Conservation (phyloP, 2,329 filamentous ascomycete species). For the Hirsutella thompsonii region DNA sequence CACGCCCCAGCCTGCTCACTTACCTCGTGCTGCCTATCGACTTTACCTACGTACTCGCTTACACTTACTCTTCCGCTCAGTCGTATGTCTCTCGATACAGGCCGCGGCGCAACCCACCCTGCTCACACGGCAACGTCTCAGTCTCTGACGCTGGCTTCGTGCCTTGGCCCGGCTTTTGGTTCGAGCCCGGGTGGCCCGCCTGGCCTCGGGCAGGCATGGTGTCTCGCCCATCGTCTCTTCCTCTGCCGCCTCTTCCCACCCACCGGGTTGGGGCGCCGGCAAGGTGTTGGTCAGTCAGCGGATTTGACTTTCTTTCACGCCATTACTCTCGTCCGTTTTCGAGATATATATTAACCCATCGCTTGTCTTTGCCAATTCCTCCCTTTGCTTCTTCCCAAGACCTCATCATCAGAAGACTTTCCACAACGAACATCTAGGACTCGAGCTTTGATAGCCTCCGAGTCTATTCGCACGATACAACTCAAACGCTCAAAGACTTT, state of each 20-base stretch:
- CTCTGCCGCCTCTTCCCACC: neutral
- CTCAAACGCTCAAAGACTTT: too few relatives aligned
- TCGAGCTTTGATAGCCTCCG: too few relatives aligned
- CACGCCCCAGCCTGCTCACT: too few relatives aligned
- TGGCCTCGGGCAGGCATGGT: neutral
- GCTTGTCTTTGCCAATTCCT: neutral
- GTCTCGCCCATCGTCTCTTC: too few relatives aligned
- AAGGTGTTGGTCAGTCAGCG: neutral
- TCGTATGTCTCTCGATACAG: neutral
- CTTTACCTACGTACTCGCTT: too few relatives aligned
- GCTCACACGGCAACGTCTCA: neutral
- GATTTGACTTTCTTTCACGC: neutral
- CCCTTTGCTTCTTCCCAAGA: neutral
- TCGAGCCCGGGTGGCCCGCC: neutral
- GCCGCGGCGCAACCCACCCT: neutral
- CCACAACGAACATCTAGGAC: too few relatives aligned
- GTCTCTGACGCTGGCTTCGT: neutral
- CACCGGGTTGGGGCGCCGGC: neutral
- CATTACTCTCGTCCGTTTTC: too few relatives aligned
- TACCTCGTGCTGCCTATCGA: too few relatives aligned
- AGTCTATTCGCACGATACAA: too few relatives aligned
- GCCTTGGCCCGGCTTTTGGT: constrained; percentile 1
- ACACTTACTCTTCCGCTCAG: neutral
- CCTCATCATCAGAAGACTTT: too few relatives aligned
- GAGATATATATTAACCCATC: too few relatives aligned